Evolutionary conservation across 805 yeast species (phyloP), one percentile per base, ranked within the genome.

Genomic region (Saccharomyces mikatae): DNA sequence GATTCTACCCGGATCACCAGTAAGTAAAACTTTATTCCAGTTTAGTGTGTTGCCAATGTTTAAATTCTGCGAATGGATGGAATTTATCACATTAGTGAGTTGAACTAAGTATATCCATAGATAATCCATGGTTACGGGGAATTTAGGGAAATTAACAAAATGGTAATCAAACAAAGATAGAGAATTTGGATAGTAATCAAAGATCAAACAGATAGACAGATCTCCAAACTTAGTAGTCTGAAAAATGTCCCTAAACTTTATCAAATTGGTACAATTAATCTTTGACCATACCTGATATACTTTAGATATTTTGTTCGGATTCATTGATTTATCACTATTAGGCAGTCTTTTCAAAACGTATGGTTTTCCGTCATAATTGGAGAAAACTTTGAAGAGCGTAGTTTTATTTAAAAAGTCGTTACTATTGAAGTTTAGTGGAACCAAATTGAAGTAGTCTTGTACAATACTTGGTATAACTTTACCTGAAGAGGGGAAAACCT

Each of bases 171-270:
- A 73, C 49, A 92, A 72, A 1, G 96, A 87, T 53, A 74, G 74
- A 0, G 96, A 79, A 56, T 82, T 75, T 26, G 99, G 97, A 68
- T 79, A 87, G 68, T 82, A 94, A 65, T 92, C 97, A 70, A 89
- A 89, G 4, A 87, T 85, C 47, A 90, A 74, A 46, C 89, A 78
- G 54, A 94, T 75, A 0, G 94, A 83, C 49, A 78, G 76, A 61
- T 87, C 94, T 47, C 89, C 92, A 73, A 94, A 94, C 4, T 89
- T 86, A 54, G 89, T 80, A 5, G 92, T 83, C 0, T 96, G 85
- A 68, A 94, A 92, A 6, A 94, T 89, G 66, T 91, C 97, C 47
- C 80, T 78, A 5, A 89, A 71, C 46, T 79, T 76, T 1, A 87
- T 87, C 24, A 89, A 73, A 61, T 85, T 84, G 2, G 89, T 51